Evolutionary conservation across 75 land plant genomes (phyloP), one percentile per base, ranked within the genome.

Genomic region (Selaginella moellendorffii): DNA sequence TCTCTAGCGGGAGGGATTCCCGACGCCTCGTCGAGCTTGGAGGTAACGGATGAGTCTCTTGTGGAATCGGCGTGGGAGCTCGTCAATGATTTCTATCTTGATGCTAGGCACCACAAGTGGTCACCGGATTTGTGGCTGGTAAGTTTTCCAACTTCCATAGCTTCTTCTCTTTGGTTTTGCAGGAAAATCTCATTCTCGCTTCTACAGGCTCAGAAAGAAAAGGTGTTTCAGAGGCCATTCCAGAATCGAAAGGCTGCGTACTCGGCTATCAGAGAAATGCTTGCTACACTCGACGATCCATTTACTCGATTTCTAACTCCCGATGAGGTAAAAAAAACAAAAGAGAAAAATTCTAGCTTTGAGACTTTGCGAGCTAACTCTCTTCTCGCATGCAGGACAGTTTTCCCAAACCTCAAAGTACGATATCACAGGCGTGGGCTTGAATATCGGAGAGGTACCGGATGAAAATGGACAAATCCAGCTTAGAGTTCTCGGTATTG

Each of bases 11-110:
- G 63, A 17, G 58, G 69, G 1, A 67, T 52, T 20, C n/a, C n/a
- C n/a, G n/a, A n/a, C n/a, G n/a, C n/a, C n/a, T n/a, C n/a, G n/a
- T n/a, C n/a, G n/a, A n/a, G n/a, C n/a, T n/a, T n/a, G n/a, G 14
- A 62, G 21, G 68, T 80, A 21, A 79, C 84, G 0, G 80, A 92
- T 28, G 90, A 92, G 46, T 88, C 53, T 14, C 78, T 92, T 23
- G 95, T 92, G 52, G 78, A 83, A 67, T 95, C 88, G 68, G 97
- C 96, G 29, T 92, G 97, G 97, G 63, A 77, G 61, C 74, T 92
- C 29, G 90, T 92, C 22, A 79, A 85, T 61, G 90, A 85, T 5
- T 75, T 76, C 54, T 92, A 85, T 71, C 73, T 92, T 1, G 86
- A 83, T 30, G 61, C 84, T 24, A 78, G 82, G 9, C 79, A 65